These are phyloP conservation scores for Clarireedia paspali DNA, from an alignment of 2,329 filamentous ascomycete genomes.

Conservation along the genomic window DNA sequence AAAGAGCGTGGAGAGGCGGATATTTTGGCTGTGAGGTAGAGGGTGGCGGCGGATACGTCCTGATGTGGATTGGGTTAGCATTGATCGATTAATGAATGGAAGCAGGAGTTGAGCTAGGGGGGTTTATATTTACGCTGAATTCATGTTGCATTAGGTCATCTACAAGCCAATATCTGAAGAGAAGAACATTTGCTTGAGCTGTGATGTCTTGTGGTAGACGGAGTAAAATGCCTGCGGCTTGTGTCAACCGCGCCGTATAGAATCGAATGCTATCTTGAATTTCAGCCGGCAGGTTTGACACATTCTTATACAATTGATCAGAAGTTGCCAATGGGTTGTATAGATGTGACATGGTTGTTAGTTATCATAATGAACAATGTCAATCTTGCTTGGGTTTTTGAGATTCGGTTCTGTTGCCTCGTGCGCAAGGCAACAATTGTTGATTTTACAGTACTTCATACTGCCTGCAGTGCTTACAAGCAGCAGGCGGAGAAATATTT, in stretches of 20 bases:
- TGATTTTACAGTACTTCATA: background rate
- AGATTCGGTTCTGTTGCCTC: conserved; percentile 12
- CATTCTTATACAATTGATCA: conserved; percentile 56
- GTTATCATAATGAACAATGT: background rate
- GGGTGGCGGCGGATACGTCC: conserved; percentile 72
- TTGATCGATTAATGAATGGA: too few species aligned
- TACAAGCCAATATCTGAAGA: conserved; percentile 70
- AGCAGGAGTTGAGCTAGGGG: too few species aligned
- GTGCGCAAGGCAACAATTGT: conserved; percentile 20
- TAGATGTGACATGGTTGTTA: conserved; percentile 48
- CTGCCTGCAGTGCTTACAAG: background rate
- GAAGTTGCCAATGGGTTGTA: conserved; percentile 65
- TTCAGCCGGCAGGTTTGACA: conserved; percentile 54
- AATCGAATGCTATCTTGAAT: conserved; percentile 67
- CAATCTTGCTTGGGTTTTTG: background rate
- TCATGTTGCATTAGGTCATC: conserved; percentile 48
- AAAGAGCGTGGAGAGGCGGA: conserved; percentile 69
- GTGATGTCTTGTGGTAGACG: conserved; percentile 79
- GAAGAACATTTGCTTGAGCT: conserved; percentile 74
- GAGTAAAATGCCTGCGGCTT: conserved; percentile 73
- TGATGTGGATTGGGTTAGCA: conserved; percentile 30
- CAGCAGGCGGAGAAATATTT: background rate
- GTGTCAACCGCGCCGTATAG: conserved; percentile 64
- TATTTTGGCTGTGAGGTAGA: conserved; percentile 80
- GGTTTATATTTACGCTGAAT: conserved; percentile 33